Percentiles rank a stretch among this genome's conserved stretches.
These are phyloP conservation scores for Gracilaria domingensis DNA, from an alignment of 23 red algal species.

Conservation along the genomic window DNA sequence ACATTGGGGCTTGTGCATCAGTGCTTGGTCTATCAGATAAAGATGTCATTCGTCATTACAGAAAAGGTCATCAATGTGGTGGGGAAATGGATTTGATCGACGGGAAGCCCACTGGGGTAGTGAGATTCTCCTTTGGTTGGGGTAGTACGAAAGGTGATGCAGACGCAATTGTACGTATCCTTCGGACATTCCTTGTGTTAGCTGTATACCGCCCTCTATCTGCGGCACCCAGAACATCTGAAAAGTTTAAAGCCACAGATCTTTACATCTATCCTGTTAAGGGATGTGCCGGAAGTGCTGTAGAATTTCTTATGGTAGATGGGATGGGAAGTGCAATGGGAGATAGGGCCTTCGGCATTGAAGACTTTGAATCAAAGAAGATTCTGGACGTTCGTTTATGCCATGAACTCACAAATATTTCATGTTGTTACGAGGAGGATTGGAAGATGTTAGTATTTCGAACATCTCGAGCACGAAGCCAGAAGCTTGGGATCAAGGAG, in stretches of 20 bases:
- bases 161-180: slow-evolving; percentile 11
- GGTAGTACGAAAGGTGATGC: slow-evolving; percentile 31
- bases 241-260: slow-evolving; percentile 5
- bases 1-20: slow-evolving; percentile 39
- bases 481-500: slow-evolving; percentile 2
- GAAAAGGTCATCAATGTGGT: slow-evolving; percentile 30
- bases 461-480: background rate
- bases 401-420: background rate
- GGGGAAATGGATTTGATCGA: slow-evolving; percentile 61
- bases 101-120: slow-evolving; percentile 57
- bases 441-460: background rate
- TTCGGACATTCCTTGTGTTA: background rate
- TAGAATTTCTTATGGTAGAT: background rate
- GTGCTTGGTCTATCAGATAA: slow-evolving; percentile 43
- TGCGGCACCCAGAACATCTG: background rate
- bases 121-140: slow-evolving; percentile 61
- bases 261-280: slow-evolving; percentile 59
- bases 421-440: background rate
- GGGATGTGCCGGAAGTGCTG: slow-evolving; percentile 39
- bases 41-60: slow-evolving; percentile 28
- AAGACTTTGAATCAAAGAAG: background rate
- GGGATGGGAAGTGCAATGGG: slow-evolving; percentile 14
- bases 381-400: slow-evolving; percentile 14
- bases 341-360: slow-evolving; percentile 34
- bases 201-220: background rate